Evolutionary conservation across 2,329 filamentous ascomycete species (phyloP), one percentile per base, ranked within the genome.

Genomic region (Arthroderma uncinatum): DNA sequence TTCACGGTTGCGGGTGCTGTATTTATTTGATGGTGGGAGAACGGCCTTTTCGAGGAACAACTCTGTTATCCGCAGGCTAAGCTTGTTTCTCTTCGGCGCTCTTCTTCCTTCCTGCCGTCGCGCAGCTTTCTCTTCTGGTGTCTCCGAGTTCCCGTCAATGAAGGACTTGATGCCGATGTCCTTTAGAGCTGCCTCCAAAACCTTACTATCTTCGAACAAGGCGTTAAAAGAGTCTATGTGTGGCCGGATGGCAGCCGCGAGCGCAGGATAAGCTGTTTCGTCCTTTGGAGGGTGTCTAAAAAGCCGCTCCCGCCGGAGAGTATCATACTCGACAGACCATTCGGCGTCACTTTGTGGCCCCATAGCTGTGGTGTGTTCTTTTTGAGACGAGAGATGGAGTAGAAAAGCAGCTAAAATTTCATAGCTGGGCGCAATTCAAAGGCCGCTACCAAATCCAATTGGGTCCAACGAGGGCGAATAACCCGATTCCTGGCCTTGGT

Each of bases 211-310:
- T 33, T 84, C 82, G 69, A 96, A 94, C 52, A 97, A 79, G 55
- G 84, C 84, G 76, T 98, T 95, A 82, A 96, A 98, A 5, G 93
- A 93, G 67, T 96, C 85, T 65, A 97, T 86, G 72, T 98, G 93
- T 53, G 93, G 93, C 63, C 87, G 80, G 59, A 97, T 84, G n/a
- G 92, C 88, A 60, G 82, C 81, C 65, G 91, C 86, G 52, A 98
- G 82, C 21, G 87, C 81, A 12, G 93, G 93, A 68, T 95, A 97
- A 59, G 92, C 89, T 8, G 87, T 87, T 64, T 83, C 86, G 69
- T 97, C 91, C 67, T 82, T 86, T 0, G 93, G 92, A 16, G 93
- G 92, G 64, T 94, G 85, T 66, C 82, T 80, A 72, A 98, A 98
- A 21, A 98, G 86, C 55, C 87, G 81, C 68, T 98, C 89, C 66